Percentiles rank a stretch among this genome's conserved stretches.
phyloP scores from a whole-genome alignment of 345 rosid genomes.

The Salix caprea region DNA sequence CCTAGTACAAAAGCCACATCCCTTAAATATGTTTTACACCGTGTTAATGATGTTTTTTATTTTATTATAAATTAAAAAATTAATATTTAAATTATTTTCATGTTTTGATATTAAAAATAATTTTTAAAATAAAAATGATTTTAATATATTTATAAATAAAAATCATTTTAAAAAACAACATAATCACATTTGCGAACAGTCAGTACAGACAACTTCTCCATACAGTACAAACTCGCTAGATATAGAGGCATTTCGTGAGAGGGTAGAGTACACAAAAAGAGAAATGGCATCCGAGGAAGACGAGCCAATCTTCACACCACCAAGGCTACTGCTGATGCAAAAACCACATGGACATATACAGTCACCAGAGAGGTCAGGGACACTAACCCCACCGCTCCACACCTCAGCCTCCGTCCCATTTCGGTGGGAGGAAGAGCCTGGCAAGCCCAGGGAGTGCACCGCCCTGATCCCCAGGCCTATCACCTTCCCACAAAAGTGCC shows the following conservation, averaged over 20 bases:
- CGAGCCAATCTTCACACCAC: constrained; percentile 22
- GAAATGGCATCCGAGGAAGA: constrained; percentile 27
- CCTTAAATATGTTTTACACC: not conserved
- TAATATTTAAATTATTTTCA: too few species aligned
- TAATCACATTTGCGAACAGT: too few species aligned
- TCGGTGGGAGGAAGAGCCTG: constrained; percentile 87
- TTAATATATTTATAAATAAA: too few species aligned
- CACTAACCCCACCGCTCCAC: constrained; percentile 56
- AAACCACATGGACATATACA: constrained; percentile 26
- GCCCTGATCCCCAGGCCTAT: constrained; percentile 8
- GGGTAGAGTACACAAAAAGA: constrained; percentile 1
- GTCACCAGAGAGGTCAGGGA: constrained; percentile 56
- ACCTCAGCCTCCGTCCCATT: constrained; percentile 72
- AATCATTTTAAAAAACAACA: too few species aligned
- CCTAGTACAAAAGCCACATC: not conserved
- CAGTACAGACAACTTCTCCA: not conserved
- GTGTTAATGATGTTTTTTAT: too few species aligned
- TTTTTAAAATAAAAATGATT: too few species aligned
- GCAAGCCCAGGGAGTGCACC: constrained; percentile 63
- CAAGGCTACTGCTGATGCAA: constrained; percentile 39
- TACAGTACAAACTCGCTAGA: not conserved
- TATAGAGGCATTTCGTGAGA: not conserved
- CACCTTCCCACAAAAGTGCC: constrained; percentile 36
- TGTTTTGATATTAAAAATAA: too few species aligned
- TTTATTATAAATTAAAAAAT: too few species aligned